A percentile compares a stretch with the other conserved stretches of the same genome.
Conservation (phyloP, 1,284 basidiomycete genomes). For the Tilletia indica region DNA sequence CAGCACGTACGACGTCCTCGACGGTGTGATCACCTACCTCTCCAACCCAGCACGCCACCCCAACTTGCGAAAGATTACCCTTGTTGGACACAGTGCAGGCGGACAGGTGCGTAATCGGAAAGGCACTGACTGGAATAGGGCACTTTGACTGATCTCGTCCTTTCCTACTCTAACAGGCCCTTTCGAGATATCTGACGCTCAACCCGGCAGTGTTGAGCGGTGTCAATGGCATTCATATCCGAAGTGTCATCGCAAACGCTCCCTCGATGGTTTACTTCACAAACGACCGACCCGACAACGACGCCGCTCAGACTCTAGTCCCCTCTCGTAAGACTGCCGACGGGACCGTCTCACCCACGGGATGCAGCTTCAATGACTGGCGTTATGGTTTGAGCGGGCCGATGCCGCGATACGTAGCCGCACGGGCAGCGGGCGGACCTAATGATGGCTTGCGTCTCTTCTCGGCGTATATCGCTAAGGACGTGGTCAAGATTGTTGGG, state of each 20-base stretch:
- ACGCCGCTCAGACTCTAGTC: not conserved
- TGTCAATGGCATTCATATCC: constrained; percentile 1
- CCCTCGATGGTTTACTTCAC: constrained; percentile 13
- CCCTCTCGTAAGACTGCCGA: not conserved
- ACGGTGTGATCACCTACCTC: not conserved
- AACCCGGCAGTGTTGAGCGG: constrained; percentile 4
- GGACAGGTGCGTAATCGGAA: not conserved
- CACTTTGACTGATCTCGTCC: not conserved
- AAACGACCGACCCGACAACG: constrained; percentile 8
- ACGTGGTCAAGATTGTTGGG: constrained; percentile 1
- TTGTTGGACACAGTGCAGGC: constrained; percentile 10
- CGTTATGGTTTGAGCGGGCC: not conserved
- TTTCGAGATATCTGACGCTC: constrained; percentile 7
- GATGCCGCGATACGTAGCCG: constrained; percentile 1
- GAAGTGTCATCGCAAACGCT: constrained; percentile 3
- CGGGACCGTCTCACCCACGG: not conserved
- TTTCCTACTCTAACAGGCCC: not conserved
- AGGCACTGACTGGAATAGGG: not conserved
- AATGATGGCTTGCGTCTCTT: not conserved
- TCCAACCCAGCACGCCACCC: not conserved
- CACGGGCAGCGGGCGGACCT: not conserved
- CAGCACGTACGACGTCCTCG: not conserved
- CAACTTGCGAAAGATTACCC: not conserved
- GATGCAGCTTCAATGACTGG: constrained; percentile 12
- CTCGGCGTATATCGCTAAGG: not conserved